Evolutionary conservation across 2,329 filamentous ascomycete genomes (phyloP), one percentile per base, ranked within the genome.

Genomic region (Penicillium olsonii): DNA sequence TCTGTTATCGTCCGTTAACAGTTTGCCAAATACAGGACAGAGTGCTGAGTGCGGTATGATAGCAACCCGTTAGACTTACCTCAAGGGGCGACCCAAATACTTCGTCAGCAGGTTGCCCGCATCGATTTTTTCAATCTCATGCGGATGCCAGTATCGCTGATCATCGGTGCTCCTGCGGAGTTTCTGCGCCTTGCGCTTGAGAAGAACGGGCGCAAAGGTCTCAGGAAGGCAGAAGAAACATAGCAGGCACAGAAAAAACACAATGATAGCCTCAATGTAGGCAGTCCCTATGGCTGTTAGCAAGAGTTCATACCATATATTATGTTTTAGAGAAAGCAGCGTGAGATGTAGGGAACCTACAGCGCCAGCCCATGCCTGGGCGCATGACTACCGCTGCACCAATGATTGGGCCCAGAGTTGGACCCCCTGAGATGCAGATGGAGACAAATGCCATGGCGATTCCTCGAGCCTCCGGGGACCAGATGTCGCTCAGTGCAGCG

Each of bases 401-500:
- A 11, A 77, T 68, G 5, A 74, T 55, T 1, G 75, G 75, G 0
- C 69, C 74, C 5, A 78, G 35, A 5, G 72, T 63, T 1, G 75
- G 71, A 2, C 75, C 70, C 37, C 70, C 65, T 43, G 68, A 67
- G 34, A 78, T 68, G 37, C 70, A 66, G 6, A 75, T 60, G 0
- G 72, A 67, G 46, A 74, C 75, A 37, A 74, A 66, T 1, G 65
- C 66, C 6, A 75, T 63, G 1, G 72, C 72, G 1, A 65, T 68
- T 1, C 72, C 73, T 22, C 74, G 63, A 8, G 60, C 65, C 41
- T 66, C 67, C 29, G 63, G 69, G 42, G 60, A 58, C 52, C 68
- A 78, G 46, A 78, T 70, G 45, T 78, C 75, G 5, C 72, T 74
- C 2, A 78, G 52, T 1, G 70, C 71, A 4, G 74, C 75, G 4